A percentile compares a stretch with the other conserved stretches of the same genome.
These are phyloP conservation scores for Rhazya stricta DNA, from an alignment of 257 asterid species.

Conservation along the genomic window DNA sequence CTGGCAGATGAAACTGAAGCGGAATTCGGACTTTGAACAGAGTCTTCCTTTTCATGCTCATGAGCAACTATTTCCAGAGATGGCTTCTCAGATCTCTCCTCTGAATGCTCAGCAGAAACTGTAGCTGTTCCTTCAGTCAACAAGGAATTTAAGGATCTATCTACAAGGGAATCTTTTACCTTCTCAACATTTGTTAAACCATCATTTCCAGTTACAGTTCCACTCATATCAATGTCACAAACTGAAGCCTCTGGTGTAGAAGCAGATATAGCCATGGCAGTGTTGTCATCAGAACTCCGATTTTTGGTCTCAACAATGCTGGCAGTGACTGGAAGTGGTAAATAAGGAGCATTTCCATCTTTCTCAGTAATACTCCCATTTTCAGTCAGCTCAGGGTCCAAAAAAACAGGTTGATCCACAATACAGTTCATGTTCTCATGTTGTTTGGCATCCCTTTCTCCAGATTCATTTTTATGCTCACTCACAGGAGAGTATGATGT, in stretches of 20 bases:
- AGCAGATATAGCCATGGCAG: constrained; percentile 15
- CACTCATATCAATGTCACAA: constrained; percentile 10
- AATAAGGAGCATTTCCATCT: constrained; percentile 27
- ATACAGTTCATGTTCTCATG: constrained; percentile 9
- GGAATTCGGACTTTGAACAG: not conserved
- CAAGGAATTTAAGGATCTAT: constrained; percentile 3
- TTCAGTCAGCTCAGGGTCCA: constrained; percentile 23
- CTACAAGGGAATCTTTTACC: constrained; percentile 1
- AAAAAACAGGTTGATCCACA: constrained; percentile 26
- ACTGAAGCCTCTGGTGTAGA: constrained; percentile 23
- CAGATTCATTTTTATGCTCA: constrained; percentile 19
- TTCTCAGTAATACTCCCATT: constrained; percentile 19
- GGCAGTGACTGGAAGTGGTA: not conserved
- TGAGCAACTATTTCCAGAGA: not conserved
- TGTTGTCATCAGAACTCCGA: constrained; percentile 13
- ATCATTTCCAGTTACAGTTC: constrained; percentile 22
- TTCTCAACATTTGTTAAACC: constrained; percentile 16
- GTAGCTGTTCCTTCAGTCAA: not conserved
- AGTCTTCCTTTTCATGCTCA: constrained; percentile 7
- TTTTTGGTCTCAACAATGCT: not conserved
- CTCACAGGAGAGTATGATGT: constrained; percentile 17
- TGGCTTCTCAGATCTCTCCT: constrained; percentile 13
- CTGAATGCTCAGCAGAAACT: constrained; percentile 10
- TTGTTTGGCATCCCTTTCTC: constrained; percentile 21
- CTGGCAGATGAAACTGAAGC: not conserved